phyloP scores from a whole-genome alignment of 2,329 filamentous ascomycete species.

The Apiospora aurea region DNA sequence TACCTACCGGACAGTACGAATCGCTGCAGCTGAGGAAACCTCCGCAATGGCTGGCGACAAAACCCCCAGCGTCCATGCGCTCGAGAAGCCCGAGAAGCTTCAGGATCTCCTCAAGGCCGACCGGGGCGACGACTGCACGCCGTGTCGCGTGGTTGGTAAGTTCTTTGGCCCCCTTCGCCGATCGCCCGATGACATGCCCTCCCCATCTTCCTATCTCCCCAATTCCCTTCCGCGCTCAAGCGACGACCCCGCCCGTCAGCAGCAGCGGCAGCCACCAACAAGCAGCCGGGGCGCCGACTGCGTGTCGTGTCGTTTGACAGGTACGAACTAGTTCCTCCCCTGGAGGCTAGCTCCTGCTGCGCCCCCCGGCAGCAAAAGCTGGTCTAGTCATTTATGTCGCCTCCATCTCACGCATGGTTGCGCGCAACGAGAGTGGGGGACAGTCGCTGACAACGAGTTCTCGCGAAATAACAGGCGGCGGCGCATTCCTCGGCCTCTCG shows the following conservation, averaged over 20 bases:
- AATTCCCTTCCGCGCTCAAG: neutral
- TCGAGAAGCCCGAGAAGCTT: conserved; percentile 68
- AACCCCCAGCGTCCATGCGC: conserved; percentile 57
- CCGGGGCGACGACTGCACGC: conserved; percentile 70
- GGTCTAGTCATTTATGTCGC: neutral
- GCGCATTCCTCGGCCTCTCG: conserved; percentile 77
- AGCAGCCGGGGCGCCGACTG: conserved; percentile 70
- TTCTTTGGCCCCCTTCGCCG: conserved; percentile 29
- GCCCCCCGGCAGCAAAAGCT: neutral
- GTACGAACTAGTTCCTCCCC: conserved; percentile 51
- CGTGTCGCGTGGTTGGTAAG: conserved; percentile 76
- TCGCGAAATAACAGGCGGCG: conserved; percentile 67
- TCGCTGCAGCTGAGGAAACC: neutral
- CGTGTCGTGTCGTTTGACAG: conserved; percentile 73
- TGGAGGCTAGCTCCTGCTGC: neutral
- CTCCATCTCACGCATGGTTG: neutral
- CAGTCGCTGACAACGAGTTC: neutral
- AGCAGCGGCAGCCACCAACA: conserved; percentile 6
- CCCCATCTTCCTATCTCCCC: conserved; percentile 21
- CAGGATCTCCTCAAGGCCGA: conserved; percentile 64
- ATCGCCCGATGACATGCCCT: neutral
- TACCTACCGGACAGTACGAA: neutral
- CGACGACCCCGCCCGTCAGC: neutral
- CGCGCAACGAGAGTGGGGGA: neutral
- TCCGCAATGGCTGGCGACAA: conserved; percentile 54